Conservation (phyloP, 2,329 filamentous ascomycete species). For the Talaromyces sp. region DNA sequence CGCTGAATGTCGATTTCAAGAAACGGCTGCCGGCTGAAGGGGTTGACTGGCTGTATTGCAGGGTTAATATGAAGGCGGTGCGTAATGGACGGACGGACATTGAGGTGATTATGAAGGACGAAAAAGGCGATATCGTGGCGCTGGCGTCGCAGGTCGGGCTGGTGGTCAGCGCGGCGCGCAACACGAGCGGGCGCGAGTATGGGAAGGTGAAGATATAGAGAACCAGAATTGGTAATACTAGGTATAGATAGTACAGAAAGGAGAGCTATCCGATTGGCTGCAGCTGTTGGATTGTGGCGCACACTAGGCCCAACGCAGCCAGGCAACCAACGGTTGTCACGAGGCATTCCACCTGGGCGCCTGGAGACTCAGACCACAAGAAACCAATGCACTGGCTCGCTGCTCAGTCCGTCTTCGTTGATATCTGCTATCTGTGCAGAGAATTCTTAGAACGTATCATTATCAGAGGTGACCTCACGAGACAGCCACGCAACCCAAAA, state of each 20-base stretch:
- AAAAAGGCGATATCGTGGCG: constrained; percentile 59
- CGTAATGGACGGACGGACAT: constrained; percentile 69
- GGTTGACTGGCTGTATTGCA: constrained; percentile 66
- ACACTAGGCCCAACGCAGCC: background rate
- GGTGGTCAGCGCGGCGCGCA: constrained; percentile 59
- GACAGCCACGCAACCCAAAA: background rate
- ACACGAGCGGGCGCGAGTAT: constrained; percentile 48
- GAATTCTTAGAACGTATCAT: background rate
- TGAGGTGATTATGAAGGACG: constrained; percentile 64
- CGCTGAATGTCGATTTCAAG: constrained; percentile 73
- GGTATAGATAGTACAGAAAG: background rate
- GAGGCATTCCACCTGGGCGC: background rate
- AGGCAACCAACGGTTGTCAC: background rate
- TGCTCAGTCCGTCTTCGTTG: background rate
- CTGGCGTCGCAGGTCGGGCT: constrained; percentile 64
- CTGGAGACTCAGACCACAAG: background rate
- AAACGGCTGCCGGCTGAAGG: constrained; percentile 63
- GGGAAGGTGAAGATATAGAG: constrained; percentile 19
- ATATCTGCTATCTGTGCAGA: background rate
- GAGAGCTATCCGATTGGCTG: background rate
- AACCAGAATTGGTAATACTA: background rate
- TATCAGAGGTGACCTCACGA: background rate
- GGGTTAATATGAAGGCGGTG: constrained; percentile 61
- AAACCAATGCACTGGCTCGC: background rate
- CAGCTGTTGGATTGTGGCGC: background rate